Evolutionary conservation across 225 moss, liverwort and hornwort species (phyloP).

Genomic region (Pseudisothecium myosuroides): DNA sequence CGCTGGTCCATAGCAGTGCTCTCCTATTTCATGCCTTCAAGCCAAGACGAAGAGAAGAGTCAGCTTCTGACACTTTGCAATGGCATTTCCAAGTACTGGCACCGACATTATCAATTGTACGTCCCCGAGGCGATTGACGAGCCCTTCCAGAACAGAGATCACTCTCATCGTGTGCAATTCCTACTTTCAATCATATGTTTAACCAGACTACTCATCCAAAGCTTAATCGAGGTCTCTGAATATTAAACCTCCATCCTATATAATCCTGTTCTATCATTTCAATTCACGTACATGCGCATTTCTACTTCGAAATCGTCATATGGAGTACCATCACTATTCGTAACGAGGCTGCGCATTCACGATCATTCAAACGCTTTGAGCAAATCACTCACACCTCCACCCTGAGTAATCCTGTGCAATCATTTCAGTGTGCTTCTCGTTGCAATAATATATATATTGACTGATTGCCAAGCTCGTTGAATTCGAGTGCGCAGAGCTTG

Average conservation of each 20-base stretch:
- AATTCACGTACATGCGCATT: background rate
- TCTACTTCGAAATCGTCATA: background rate
- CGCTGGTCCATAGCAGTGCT: background rate
- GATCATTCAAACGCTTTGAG: background rate
- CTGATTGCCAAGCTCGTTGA: background rate
- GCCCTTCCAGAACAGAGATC: background rate
- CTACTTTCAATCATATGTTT: background rate
- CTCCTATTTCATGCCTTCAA: conserved; percentile 17
- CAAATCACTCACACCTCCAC: background rate
- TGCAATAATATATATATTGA: background rate
- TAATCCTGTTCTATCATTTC: background rate
- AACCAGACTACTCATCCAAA: background rate
- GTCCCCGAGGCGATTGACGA: background rate
- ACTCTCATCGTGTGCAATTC: background rate
- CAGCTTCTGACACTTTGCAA: background rate
- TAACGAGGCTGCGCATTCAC: background rate
- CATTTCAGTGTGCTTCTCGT: background rate
- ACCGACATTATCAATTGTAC: background rate
- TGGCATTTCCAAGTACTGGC: background rate
- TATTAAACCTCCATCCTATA: background rate
- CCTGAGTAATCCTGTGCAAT: background rate
- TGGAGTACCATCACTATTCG: background rate
- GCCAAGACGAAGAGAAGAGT: background rate
- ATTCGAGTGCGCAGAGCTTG: background rate
- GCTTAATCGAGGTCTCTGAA: background rate